Evolutionary conservation across 106 monocot species (phyloP).

Genomic region (Dendrobium officinale): DNA sequence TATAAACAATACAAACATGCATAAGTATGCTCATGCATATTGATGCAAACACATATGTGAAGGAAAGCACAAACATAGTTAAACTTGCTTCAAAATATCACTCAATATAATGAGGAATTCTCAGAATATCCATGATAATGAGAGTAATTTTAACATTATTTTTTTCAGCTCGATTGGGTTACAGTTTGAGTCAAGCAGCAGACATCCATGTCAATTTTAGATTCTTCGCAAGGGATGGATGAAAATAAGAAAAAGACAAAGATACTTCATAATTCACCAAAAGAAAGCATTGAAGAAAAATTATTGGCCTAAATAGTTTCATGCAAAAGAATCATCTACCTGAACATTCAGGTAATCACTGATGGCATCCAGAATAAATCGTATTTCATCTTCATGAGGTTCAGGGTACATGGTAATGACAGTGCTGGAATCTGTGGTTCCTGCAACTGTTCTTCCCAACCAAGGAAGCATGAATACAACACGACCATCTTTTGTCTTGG

Average conservation of each 20-base stretch:
- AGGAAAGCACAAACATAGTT: not conserved
- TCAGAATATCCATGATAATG: not conserved
- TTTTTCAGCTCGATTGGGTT: not conserved
- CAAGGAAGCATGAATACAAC: slow-evolving; percentile 96
- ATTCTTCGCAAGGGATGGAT: not conserved
- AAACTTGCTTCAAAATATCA: not conserved
- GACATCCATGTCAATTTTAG: not conserved
- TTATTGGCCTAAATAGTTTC: slow-evolving; percentile 1
- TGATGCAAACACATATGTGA: not conserved
- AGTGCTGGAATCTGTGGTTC: slow-evolving; percentile 94
- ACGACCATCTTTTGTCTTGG: slow-evolving; percentile 98
- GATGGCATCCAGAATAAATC: slow-evolving; percentile 92
- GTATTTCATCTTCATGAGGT: slow-evolving; percentile 98
- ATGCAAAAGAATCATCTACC: slow-evolving; percentile 27
- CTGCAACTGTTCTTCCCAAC: slow-evolving; percentile 94
- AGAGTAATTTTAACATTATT: not conserved
- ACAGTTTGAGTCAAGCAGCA: not conserved
- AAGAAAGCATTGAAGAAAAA: not conserved
- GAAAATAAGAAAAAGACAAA: not conserved
- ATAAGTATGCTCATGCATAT: not conserved
- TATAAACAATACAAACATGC: not conserved
- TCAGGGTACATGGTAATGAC: slow-evolving; percentile 88
- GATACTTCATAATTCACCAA: too few relatives aligned
- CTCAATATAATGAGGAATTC: not conserved
- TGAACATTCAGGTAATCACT: slow-evolving; percentile 91